phyloP scores from a whole-genome alignment of 2,329 filamentous ascomycete species.

The Pseudocercospora pini-densiflorae region DNA sequence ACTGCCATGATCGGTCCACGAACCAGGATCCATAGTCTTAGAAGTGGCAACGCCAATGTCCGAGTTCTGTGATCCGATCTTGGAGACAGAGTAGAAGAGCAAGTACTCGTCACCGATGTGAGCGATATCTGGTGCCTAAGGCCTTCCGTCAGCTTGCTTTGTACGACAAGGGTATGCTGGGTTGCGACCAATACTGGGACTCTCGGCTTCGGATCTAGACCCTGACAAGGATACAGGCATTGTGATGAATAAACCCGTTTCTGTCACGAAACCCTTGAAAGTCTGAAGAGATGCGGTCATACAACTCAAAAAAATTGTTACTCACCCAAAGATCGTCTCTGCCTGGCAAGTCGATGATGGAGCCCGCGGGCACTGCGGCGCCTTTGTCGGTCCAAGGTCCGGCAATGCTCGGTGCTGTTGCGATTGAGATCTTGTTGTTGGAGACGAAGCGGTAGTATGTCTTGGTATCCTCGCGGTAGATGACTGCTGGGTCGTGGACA shows the following conservation, averaged over 20 bases:
- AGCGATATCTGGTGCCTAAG: constrained; percentile 62
- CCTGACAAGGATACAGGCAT: background rate
- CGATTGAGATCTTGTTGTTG: constrained; percentile 54
- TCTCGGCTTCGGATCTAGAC: background rate
- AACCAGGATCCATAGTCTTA: constrained; percentile 54
- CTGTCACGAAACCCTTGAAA: background rate
- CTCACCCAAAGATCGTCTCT: constrained; percentile 54
- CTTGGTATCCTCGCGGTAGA: constrained; percentile 27
- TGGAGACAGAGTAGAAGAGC: constrained; percentile 66
- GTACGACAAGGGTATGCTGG: background rate
- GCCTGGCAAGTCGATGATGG: constrained; percentile 52
- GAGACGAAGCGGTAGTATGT: constrained; percentile 59
- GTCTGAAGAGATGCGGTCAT: background rate
- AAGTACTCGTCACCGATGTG: constrained; percentile 64
- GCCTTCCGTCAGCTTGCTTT: background rate
- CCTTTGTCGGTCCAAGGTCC: constrained; percentile 57
- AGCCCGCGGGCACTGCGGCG: constrained; percentile 51
- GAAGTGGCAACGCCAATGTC: constrained; percentile 65
- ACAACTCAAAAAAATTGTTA: background rate
- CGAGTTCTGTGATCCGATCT: constrained; percentile 63
- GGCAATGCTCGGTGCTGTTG: constrained; percentile 50
- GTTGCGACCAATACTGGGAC: background rate
- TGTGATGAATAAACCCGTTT: background rate
- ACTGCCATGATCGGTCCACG: constrained; percentile 66
- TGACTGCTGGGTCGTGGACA: constrained; percentile 27